A percentile compares a stretch with the other conserved stretches of the same genome.
These are phyloP conservation scores for Mentha longifolia DNA, from an alignment of 257 asterid genomes.

Conservation along the genomic window DNA sequence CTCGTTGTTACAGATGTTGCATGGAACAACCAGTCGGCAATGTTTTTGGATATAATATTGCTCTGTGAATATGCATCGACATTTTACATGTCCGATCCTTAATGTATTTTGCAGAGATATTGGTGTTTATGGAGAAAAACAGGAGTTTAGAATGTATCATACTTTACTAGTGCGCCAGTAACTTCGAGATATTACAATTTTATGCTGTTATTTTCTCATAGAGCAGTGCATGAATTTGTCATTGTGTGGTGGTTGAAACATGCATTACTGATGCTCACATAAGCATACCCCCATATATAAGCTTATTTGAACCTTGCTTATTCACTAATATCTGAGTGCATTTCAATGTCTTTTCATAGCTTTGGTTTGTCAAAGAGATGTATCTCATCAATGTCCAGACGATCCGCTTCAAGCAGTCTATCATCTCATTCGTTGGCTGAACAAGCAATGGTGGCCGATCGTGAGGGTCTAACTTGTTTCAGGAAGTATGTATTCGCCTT, in stretches of 20 bases:
- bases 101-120: neutral
- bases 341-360: conserved; percentile 37
- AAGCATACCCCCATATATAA: conserved; percentile 1
- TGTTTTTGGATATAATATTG: neutral
- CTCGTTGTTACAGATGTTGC: neutral
- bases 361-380: conserved; percentile 48
- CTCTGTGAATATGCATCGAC: neutral
- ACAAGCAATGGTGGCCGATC: conserved; percentile 30
- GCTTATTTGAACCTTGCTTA: neutral
- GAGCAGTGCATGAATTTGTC: conserved; percentile 15
- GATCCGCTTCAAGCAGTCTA: conserved; percentile 38
- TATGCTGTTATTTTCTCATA: neutral
- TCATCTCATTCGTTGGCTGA: conserved; percentile 43
- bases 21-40: no score
- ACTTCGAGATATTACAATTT: neutral
- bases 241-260: conserved; percentile 22
- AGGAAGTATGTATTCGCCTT: conserved; percentile 36
- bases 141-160: neutral
- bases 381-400: conserved; percentile 46
- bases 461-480: conserved; percentile 32
- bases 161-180: neutral
- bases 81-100: neutral
- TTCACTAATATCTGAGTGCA: conserved; percentile 1
- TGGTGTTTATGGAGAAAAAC: neutral
- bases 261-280: neutral